phyloP scores from a whole-genome alignment of 2,329 filamentous ascomycete genomes.

The Venturia asperata region DNA sequence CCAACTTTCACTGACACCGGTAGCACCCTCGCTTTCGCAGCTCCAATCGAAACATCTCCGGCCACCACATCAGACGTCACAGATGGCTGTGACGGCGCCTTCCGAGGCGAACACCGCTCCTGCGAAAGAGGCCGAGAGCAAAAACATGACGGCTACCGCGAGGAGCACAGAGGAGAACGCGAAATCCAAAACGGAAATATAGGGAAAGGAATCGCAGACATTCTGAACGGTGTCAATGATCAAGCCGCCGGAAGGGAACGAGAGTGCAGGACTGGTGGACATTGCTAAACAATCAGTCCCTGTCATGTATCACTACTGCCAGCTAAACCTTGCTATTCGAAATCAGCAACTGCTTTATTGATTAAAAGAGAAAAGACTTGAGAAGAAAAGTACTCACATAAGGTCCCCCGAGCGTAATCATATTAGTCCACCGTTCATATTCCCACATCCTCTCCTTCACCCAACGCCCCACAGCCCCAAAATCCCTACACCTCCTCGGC shows the following conservation, averaged over 20 bases:
- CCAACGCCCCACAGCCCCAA: slow-evolving; percentile 4
- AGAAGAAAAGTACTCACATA: neutral
- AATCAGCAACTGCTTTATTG: neutral
- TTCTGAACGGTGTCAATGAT: neutral
- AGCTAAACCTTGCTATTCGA: neutral
- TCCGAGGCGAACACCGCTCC: slow-evolving; percentile 6
- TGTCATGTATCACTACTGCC: neutral
- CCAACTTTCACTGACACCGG: neutral
- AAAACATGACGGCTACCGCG: slow-evolving; percentile 6
- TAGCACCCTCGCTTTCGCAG: slow-evolving; percentile 1
- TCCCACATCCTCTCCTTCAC: slow-evolving; percentile 10
- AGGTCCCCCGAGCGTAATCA: slow-evolving; percentile 5
- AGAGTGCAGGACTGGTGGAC: slow-evolving; percentile 11
- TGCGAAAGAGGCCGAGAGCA: slow-evolving; percentile 14
- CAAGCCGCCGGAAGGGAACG: neutral
- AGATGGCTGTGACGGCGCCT: slow-evolving; percentile 12
- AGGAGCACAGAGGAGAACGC: slow-evolving; percentile 9
- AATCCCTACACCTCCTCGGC: slow-evolving; percentile 11
- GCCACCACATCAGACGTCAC: neutral
- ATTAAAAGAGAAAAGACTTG: neutral
- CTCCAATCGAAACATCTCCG: neutral
- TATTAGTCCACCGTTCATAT: slow-evolving; percentile 14
- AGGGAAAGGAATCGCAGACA: slow-evolving; percentile 4
- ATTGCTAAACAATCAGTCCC: neutral
- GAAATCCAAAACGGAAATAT: slow-evolving; percentile 2